Conservation (phyloP, 371 early-diverging fungal species). For the Nematocida minor region DNA sequence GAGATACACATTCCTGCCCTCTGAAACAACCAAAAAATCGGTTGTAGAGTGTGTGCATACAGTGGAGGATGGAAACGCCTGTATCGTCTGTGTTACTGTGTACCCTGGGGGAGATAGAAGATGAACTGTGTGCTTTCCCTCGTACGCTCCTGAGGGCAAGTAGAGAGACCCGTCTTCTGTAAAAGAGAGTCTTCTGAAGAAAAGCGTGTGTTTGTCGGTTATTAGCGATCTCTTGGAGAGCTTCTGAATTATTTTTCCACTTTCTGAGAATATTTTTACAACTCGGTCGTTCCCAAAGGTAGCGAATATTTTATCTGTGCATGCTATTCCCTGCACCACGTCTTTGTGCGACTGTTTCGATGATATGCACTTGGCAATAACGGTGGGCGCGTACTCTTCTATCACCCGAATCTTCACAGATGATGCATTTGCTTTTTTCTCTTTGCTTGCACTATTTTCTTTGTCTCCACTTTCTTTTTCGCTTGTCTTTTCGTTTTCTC, state of each 20-base stretch:
- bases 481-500: neutral
- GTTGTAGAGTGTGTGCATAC: conserved; percentile 35
- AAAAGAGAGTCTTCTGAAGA: conserved; percentile 57
- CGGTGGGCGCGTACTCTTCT: neutral
- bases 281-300: conserved; percentile 55
- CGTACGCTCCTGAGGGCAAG: conserved; percentile 34
- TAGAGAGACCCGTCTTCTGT: conserved; percentile 23
- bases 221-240: conserved; percentile 16
- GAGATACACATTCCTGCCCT: conserved; percentile 57
- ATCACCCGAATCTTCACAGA: neutral
- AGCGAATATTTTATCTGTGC: conserved; percentile 32
- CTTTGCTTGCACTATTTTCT: neutral
- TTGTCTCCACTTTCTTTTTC: neutral
- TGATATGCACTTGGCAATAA: conserved; percentile 29
- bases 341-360: conserved; percentile 45
- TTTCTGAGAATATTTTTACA: conserved; percentile 52
- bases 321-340: conserved; percentile 56
- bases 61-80: conserved; percentile 57
- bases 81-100: conserved; percentile 36
- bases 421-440: neutral
- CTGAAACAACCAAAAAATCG: conserved; percentile 39
- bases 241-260: conserved; percentile 19
- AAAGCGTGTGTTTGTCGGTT: conserved; percentile 34
- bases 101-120: conserved; percentile 28
- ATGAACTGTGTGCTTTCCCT: conserved; percentile 25